Base-by-base conservation (phyloP, 108 stramenopile genomes). In the Schizochytrium sp. region DNA sequence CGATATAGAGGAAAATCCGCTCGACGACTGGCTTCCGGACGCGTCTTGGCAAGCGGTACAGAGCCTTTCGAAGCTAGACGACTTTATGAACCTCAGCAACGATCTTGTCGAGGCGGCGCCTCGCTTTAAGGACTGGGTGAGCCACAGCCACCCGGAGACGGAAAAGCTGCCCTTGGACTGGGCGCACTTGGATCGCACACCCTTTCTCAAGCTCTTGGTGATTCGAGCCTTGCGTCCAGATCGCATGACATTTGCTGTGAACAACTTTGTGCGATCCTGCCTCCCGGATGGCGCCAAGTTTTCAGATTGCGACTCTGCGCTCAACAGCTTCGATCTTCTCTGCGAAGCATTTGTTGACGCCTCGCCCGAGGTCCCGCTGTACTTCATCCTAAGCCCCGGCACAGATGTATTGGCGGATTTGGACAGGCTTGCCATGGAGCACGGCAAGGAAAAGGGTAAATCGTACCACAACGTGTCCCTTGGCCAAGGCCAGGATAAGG, bases 151-250 rank as follows among this genome's bases (percentile, higher is more conserved):
- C 3, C 97, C 97, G 4, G 97, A 97, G 88, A 93, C 87, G 53
- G 97, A 97, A 90, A 97, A 97, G 91, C 92, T 97, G 5, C 97
- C 97, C 0, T 91, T 97, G 53, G 96, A 97, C 72, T 97, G 97
- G 97, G 95, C 95, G 16, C 91, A 89, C 72, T 94, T 97, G 45
- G 97, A 97, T 90, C 94, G 95, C 69, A 88, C 88, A 60, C 96
- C 96, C 29, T 97, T 97, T 89, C 95, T 96, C 93, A 97, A 97
- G 90, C 96, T 97, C 94, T 89, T 97, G 63, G 96, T 97, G 16
- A 95, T 97, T 72, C 93, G 96, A 34, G 95, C 95, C 72, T 90
- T 97, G 58, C 94, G 97, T 23, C 97, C 97, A 2, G 97, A 97
- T 71, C 94, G 97, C 18, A 95, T 97, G 95, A 93, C 92, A 57